Percentiles rank a stretch among this genome's conserved stretches.
Conservation (phyloP, 192 early-diverging fungal species). For the Rhizoclosmatium globosum region DNA sequence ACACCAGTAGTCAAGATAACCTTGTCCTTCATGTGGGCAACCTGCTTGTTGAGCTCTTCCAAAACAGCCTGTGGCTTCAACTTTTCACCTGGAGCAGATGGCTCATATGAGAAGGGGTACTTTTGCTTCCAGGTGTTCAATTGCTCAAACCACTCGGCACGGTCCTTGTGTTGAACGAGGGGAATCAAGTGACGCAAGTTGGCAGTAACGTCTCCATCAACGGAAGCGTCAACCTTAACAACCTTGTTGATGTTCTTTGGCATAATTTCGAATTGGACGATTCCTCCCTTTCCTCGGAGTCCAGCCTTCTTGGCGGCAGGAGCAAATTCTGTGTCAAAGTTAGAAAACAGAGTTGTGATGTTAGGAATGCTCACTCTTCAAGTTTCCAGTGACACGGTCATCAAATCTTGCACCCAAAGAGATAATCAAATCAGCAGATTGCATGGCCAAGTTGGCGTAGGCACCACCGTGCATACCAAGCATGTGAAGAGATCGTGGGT, state of each 20-base stretch:
- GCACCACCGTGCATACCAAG: slow-evolving; percentile 98
- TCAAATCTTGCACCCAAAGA: slow-evolving; percentile 98
- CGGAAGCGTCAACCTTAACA: slow-evolving; percentile 86
- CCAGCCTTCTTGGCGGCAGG: slow-evolving; percentile 92
- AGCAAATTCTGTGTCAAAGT: slow-evolving; percentile 73
- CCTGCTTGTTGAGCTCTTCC: slow-evolving; percentile 89
- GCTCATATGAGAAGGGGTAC: slow-evolving; percentile 88
- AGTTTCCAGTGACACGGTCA: slow-evolving; percentile 95
- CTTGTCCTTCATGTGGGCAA: slow-evolving; percentile 84
- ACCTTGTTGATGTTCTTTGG: slow-evolving; percentile 99
- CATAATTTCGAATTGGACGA: slow-evolving; percentile 99
- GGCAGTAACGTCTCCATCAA: slow-evolving; percentile 94
- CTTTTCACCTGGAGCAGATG: slow-evolving; percentile 64
- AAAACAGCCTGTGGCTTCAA: slow-evolving; percentile 96
- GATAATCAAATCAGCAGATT: slow-evolving; percentile 93
- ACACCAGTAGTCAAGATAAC: slow-evolving; percentile 97
- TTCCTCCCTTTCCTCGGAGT: slow-evolving; percentile 87
- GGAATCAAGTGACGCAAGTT: slow-evolving; percentile 87
- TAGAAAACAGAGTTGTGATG: not conserved
- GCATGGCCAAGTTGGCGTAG: slow-evolving; percentile 98
- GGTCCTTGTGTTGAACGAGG: slow-evolving; percentile 68
- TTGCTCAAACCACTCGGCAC: slow-evolving; percentile 86
- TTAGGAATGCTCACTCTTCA: slow-evolving; percentile 56
- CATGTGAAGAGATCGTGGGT: slow-evolving; percentile 94
- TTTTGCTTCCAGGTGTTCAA: slow-evolving; percentile 89